A percentile compares a stretch with the other conserved stretches of the same genome.
Conservation (phyloP, 106 monocot genomes). For the Dendrobium nobile region DNA sequence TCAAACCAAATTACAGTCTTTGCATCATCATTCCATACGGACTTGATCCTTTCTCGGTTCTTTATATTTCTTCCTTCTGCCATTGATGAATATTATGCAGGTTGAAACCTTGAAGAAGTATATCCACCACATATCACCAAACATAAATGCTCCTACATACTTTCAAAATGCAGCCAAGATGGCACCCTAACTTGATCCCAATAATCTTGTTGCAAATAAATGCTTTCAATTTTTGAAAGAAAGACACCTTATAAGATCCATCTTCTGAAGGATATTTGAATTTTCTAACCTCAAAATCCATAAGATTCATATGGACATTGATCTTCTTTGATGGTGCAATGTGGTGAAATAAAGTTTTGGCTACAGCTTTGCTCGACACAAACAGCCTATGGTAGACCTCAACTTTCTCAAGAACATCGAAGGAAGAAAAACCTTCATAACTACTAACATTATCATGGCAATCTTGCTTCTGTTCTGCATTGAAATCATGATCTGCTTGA, state of each 20-base stretch:
- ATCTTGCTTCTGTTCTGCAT: constrained; percentile 7
- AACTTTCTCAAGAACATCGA: constrained; percentile 34
- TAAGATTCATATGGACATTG: constrained; percentile 52
- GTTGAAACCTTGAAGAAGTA: no score
- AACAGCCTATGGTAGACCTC: constrained; percentile 45
- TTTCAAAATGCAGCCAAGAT: no score
- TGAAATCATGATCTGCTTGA: constrained; percentile 28
- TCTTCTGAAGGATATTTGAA: not conserved
- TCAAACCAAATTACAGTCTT: no score
- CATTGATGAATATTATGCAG: no score
- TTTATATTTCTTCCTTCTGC: no score
- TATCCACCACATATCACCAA: no score
- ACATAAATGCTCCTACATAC: no score
- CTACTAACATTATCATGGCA: not conserved
- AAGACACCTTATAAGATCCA: constrained; percentile 20
- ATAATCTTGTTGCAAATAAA: constrained; percentile 22
- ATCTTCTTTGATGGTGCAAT: constrained; percentile 59
- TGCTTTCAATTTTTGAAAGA: constrained; percentile 34
- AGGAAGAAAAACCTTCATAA: not conserved
- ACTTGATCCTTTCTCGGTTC: no score
- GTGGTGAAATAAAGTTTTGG: constrained; percentile 55
- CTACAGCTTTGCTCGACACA: constrained; percentile 25
- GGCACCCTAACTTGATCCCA: no score
- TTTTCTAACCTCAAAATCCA: constrained; percentile 8
- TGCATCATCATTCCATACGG: no score